These are phyloP conservation scores for Xanthoconium purpureum DNA, from an alignment of 768 basidiomycete species.

Conservation along the genomic window DNA sequence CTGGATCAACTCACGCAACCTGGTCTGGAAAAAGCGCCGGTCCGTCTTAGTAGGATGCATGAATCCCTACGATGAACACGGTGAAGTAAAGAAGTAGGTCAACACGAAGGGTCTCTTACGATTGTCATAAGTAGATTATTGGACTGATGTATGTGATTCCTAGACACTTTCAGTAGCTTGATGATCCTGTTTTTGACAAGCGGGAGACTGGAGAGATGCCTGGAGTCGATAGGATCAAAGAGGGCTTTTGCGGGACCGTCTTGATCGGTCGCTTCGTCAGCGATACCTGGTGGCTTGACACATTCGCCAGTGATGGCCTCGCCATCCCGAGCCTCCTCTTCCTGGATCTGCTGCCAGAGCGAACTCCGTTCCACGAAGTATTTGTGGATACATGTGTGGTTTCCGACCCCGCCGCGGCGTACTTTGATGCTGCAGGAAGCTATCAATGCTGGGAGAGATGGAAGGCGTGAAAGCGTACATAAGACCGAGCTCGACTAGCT, in stretches of 20 bases:
- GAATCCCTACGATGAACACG: constrained; percentile 55
- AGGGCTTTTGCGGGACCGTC: constrained; percentile 33
- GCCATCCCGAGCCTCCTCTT: constrained; percentile 49
- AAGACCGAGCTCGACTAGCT: constrained; percentile 68
- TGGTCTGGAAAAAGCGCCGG: constrained; percentile 76
- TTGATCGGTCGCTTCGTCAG: constrained; percentile 22
- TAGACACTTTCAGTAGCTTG: constrained; percentile 67
- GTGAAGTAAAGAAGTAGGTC: constrained; percentile 1
- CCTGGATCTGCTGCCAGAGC: constrained; percentile 73
- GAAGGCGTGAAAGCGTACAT: constrained; percentile 47
- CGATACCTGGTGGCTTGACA: constrained; percentile 7
- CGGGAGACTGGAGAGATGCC: constrained; percentile 71
- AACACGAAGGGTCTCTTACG: constrained; percentile 41
- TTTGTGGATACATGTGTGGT: constrained; percentile 76
- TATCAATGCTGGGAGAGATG: neutral
- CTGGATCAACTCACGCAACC: constrained; percentile 69
- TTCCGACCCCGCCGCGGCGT: constrained; percentile 71
- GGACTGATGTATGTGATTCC: constrained; percentile 67
- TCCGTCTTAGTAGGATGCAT: constrained; percentile 70
- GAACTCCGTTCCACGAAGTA: constrained; percentile 77
- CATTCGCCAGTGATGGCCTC: constrained; percentile 16
- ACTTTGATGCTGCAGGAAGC: constrained; percentile 58
- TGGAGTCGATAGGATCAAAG: constrained; percentile 74
- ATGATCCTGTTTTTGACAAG: constrained; percentile 69
- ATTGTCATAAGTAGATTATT: constrained; percentile 75